Percentiles rank a stretch among this genome's conserved stretches.
Conservation (phyloP, 768 basidiomycete genomes). For the Mycena galopus region DNA sequence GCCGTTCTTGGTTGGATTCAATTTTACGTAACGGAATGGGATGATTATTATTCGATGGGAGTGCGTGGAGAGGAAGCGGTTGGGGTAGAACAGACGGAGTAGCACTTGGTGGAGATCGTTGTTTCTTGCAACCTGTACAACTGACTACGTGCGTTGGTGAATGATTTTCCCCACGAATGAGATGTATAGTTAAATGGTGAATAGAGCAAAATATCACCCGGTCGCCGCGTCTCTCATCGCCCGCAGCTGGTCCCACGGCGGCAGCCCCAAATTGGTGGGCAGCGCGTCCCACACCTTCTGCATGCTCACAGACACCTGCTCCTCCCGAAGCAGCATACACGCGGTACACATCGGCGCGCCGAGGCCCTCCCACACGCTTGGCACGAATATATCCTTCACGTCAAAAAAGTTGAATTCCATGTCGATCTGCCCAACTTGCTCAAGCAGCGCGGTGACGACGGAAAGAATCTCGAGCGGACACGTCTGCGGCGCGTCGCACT, state of each 20-base stretch:
- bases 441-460: conserved; percentile 1
- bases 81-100: too few species aligned
- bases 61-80: too few species aligned
- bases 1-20: too few species aligned
- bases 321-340: background rate
- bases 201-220: background rate
- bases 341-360: conserved; percentile 5
- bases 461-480: background rate
- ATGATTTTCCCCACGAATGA: too few species aligned
- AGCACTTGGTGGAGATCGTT: too few species aligned
- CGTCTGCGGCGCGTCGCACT: background rate
- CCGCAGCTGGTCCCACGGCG: conserved; percentile 15
- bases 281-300: conserved; percentile 19
- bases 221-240: background rate
- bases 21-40: too few species aligned
- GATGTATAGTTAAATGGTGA: too few species aligned
- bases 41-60: too few species aligned
- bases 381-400: conserved; percentile 20
- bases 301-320: background rate
- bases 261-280: background rate
- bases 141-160: too few species aligned
- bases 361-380: background rate
- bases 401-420: conserved; percentile 25
- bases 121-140: too few species aligned
- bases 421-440: background rate